Conservation (phyloP, 176 grass and related monocot genomes). For the Paspalum vaginatum region DNA sequence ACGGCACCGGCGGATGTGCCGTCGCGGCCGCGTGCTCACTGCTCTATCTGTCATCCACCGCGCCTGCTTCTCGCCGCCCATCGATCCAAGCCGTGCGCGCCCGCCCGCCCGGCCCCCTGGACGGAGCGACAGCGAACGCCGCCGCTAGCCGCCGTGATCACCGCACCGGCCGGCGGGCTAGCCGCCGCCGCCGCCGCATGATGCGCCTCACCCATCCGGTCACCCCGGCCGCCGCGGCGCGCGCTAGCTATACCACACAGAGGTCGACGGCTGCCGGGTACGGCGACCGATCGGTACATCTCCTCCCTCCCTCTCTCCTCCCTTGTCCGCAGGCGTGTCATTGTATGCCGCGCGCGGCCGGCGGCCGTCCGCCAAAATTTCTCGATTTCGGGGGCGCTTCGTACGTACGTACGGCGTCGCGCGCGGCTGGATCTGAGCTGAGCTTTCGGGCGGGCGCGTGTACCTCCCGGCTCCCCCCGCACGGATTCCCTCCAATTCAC, state of each 20-base stretch:
- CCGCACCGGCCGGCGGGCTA: neutral
- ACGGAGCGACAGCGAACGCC: neutral
- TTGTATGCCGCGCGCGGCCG: conserved; percentile 34
- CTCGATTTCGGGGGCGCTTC: conserved; percentile 32
- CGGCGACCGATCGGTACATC: no score
- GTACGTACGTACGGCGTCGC: conserved; percentile 42
- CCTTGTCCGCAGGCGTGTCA: neutral
- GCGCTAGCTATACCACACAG: no score
- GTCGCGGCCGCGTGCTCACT: conserved; percentile 73
- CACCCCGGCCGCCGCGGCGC: no score
- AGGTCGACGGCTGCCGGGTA: no score
- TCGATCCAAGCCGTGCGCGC: no score
- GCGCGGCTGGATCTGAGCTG: conserved; percentile 20
- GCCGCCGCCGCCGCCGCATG: neutral
- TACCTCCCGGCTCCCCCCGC: conserved; percentile 12
- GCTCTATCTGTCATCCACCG: conserved; percentile 62
- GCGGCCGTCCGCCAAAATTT: conserved; percentile 16
- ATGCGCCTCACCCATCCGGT: no score
- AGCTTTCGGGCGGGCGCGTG: neutral
- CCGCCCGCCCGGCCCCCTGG: no score
- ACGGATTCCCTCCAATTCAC: conserved; percentile 51
- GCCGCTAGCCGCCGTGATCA: conserved; percentile 22
- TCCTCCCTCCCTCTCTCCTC: neutral
- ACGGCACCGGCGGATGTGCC: conserved; percentile 61
- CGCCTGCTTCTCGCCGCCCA: neutral